These are phyloP conservation scores for Zalerion maritima DNA, from an alignment of 495 filamentous ascomycete genomes.

Conservation along the genomic window DNA sequence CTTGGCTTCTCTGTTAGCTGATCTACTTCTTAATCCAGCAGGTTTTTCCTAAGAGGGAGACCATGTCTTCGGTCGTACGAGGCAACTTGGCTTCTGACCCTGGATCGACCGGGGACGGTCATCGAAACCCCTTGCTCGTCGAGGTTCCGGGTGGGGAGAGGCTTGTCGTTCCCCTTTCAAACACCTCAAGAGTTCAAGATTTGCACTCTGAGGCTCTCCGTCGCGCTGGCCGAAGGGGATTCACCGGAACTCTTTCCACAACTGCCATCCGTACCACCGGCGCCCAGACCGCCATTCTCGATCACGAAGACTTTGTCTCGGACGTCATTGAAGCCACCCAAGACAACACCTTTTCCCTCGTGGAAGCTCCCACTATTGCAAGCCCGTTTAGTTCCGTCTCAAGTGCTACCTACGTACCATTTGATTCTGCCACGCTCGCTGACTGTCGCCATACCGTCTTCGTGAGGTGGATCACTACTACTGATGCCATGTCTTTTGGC, in stretches of 20 bases:
- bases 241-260: slow-evolving; percentile 1
- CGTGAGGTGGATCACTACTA: slow-evolving; percentile 7
- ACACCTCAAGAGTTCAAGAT: slow-evolving; percentile 5
- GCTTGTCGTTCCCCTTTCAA: slow-evolving; percentile 5
- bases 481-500: slow-evolving; percentile 1
- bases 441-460: too few relatives aligned
- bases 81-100: too few relatives aligned
- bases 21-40: too few relatives aligned
- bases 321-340: slow-evolving; percentile 8
- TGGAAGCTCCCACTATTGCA: too few relatives aligned
- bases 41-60: too few relatives aligned
- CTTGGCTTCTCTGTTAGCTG: too few relatives aligned
- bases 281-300: slow-evolving; percentile 2
- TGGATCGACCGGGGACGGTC: too few relatives aligned
- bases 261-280: slow-evolving; percentile 6
- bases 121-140: too few relatives aligned
- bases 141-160: slow-evolving; percentile 4
- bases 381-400: too few relatives aligned
- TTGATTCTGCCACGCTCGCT: too few relatives aligned
- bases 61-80: too few relatives aligned
- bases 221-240: slow-evolving; percentile 4
- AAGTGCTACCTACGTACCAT: too few relatives aligned
- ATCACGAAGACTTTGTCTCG: slow-evolving; percentile 4
- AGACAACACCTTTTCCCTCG: slow-evolving; percentile 5
- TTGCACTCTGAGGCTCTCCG: slow-evolving; percentile 4